Conservation (phyloP, 345 rosid species). For the Schrenkiella parvula region DNA sequence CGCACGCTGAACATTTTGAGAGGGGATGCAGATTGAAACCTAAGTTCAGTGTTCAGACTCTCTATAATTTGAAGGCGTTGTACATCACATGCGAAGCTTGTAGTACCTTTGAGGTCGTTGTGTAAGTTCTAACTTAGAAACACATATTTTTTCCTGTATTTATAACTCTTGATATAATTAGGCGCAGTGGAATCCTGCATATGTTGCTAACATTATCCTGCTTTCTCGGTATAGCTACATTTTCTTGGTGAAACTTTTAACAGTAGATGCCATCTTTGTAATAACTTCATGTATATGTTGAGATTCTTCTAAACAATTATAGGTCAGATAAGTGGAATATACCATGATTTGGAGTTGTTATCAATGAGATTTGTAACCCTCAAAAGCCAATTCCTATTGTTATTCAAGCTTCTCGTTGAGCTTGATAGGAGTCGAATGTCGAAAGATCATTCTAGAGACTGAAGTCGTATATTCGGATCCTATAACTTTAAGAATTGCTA, state of each 20-base stretch:
- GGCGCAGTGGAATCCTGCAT: not conserved
- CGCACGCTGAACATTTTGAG: constrained; percentile 61
- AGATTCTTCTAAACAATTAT: not conserved
- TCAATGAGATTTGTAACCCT: not conserved
- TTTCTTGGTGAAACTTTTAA: not conserved
- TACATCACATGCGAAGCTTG: constrained; percentile 69
- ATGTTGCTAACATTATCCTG: not conserved
- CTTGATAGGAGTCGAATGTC: too few species aligned
- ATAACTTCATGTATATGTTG: not conserved
- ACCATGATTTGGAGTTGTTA: not conserved
- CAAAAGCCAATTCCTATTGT: too few species aligned
- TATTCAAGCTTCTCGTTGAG: too few species aligned
- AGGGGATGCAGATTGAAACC: constrained; percentile 75
- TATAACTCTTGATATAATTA: not conserved
- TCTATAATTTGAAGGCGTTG: constrained; percentile 63
- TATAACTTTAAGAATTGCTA: too few species aligned
- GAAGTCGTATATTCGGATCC: too few species aligned
- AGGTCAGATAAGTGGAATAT: not conserved
- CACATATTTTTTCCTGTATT: not conserved
- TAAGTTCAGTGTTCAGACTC: constrained; percentile 43
- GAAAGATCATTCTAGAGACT: too few species aligned
- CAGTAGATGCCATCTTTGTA: not conserved
- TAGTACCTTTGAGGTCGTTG: constrained; percentile 56
- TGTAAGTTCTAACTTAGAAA: constrained; percentile 31
- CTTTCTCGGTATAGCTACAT: not conserved